Conservation (phyloP, 306 rosid species). For the Lathyrus oleraceus region DNA sequence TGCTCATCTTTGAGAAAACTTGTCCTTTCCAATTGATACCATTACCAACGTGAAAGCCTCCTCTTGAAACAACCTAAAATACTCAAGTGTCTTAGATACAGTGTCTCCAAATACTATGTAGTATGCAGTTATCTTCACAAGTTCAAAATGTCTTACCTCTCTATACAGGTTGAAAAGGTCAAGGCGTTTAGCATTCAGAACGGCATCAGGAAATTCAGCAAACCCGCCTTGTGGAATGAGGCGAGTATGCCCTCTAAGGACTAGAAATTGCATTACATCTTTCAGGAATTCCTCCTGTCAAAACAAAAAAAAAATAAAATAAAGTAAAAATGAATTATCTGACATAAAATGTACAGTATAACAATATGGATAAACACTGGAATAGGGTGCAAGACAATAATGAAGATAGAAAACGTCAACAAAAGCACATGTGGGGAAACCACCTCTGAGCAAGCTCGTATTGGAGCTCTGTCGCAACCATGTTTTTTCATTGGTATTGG, state of each 20-base stretch:
- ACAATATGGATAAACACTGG: neutral
- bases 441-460: conserved; percentile 87
- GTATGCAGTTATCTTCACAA: conserved; percentile 10
- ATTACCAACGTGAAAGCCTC: conserved; percentile 97
- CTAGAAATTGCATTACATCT: conserved; percentile 93
- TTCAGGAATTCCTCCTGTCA: conserved; percentile 87
- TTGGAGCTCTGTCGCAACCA: conserved; percentile 84
- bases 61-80: conserved; percentile 91
- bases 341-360: conserved; percentile 21
- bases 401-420: conserved; percentile 9
- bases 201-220: conserved; percentile 91
- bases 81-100: conserved; percentile 11
- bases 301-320: neutral
- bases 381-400: neutral
- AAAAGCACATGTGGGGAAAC: conserved; percentile 29
- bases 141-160: conserved; percentile 60
- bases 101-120: conserved; percentile 9
- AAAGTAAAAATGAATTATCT: conserved; percentile 8
- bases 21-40: conserved; percentile 99
- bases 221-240: conserved; percentile 91
- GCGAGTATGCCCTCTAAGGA: conserved; percentile 83
- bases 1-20: conserved; percentile 96
- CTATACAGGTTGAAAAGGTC: conserved; percentile 93
- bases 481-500: conserved; percentile 94
- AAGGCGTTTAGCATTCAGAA: conserved; percentile 95